Conservation (phyloP, 2,329 filamentous ascomycete genomes). For the Pestalotiopsis sp. region DNA sequence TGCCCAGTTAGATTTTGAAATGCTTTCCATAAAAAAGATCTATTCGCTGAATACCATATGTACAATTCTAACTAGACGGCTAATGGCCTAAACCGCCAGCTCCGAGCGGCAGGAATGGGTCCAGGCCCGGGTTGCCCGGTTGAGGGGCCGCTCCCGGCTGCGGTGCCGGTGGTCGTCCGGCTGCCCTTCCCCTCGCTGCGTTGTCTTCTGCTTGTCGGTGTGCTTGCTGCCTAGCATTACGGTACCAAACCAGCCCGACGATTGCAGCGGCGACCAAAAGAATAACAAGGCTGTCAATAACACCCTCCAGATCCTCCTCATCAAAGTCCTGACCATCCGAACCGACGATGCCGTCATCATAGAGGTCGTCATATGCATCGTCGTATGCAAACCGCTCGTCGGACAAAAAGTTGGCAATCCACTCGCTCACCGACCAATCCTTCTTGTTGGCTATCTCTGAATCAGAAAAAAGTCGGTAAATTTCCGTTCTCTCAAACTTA, state of each 20-base stretch:
- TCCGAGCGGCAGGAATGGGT: constrained; percentile 61
- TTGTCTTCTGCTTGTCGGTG: constrained; percentile 39
- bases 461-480: neutral
- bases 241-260: constrained; percentile 79
- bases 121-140: constrained; percentile 55
- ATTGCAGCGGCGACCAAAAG: constrained; percentile 75
- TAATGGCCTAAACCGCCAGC: constrained; percentile 30
- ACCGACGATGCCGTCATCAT: constrained; percentile 58
- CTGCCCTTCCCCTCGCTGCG: constrained; percentile 23
- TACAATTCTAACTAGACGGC: neutral
- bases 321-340: constrained; percentile 57
- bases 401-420: constrained; percentile 83
- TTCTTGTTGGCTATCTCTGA: constrained; percentile 63
- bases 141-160: constrained; percentile 36
- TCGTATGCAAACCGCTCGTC: constrained; percentile 65
- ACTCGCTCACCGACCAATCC: constrained; percentile 79
- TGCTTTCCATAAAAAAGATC: neutral
- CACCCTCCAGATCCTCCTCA: constrained; percentile 69
- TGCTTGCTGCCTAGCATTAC: constrained; percentile 69
- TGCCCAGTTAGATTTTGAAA: neutral
- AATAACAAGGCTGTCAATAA: constrained; percentile 85
- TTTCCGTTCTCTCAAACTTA: constrained; percentile 45
- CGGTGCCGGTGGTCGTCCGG: constrained; percentile 24
- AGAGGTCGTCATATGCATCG: constrained; percentile 56
- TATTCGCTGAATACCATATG: neutral